phyloP scores from a whole-genome alignment of 208 protist genomes.

The Strigomonas culicis region DNA sequence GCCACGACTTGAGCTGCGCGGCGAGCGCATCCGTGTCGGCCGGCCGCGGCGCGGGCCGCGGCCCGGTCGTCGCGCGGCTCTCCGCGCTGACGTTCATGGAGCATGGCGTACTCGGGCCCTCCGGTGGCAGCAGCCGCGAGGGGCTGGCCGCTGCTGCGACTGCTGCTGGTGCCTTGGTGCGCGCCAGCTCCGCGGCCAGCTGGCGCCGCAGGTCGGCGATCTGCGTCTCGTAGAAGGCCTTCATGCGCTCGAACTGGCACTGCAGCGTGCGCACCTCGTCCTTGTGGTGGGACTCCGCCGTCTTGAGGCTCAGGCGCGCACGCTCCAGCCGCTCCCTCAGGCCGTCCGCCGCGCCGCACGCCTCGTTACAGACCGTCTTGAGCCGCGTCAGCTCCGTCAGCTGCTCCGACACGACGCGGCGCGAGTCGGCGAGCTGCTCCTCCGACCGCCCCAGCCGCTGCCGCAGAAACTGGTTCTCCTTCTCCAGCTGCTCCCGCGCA shows the following conservation, averaged over 20 bases:
- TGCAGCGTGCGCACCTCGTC: conserved; percentile 51
- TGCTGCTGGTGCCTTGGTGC: neutral
- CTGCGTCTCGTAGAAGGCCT: conserved; percentile 68
- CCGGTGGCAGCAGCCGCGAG: neutral
- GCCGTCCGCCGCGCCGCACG: conserved; percentile 32
- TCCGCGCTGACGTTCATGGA: conserved; percentile 7
- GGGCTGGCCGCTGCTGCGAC: neutral
- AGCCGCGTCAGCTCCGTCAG: conserved; percentile 53
- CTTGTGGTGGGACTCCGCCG: conserved; percentile 36
- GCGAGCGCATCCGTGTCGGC: conserved; percentile 13
- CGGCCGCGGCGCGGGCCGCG: neutral
- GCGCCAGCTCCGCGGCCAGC: conserved; percentile 38
- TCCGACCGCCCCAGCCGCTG: conserved; percentile 26
- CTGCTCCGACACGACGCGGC: conserved; percentile 70
- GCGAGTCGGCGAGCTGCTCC: conserved; percentile 49
- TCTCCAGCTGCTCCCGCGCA: conserved; percentile 46
- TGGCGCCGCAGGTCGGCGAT: conserved; percentile 71
- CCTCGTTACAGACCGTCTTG: conserved; percentile 35
- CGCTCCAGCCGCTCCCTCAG: conserved; percentile 51
- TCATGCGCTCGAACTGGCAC: conserved; percentile 62
- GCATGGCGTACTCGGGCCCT: neutral
- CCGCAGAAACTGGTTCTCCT: conserved; percentile 58
- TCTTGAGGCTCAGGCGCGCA: conserved; percentile 28
- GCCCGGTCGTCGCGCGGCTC: neutral
- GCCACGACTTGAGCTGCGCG: conserved; percentile 37